Evolutionary conservation across 257 asterid species (phyloP).

Genomic region (Solanum bukasovii): DNA sequence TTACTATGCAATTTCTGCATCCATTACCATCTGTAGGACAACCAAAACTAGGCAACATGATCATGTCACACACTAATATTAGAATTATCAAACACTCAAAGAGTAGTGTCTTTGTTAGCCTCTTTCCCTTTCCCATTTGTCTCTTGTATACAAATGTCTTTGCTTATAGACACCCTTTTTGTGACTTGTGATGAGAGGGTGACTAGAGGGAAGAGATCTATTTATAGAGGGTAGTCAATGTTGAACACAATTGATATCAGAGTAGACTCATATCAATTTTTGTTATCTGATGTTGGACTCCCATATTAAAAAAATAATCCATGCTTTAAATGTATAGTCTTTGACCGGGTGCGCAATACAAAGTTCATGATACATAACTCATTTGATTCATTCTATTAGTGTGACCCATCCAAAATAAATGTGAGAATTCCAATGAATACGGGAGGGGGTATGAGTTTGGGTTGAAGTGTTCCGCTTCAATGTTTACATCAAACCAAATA

Average conservation of each 20-base stretch:
- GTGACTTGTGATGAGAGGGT: neutral
- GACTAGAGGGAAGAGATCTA: neutral
- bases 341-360: neutral
- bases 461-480: neutral
- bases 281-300: rapidly evolving
- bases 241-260: neutral
- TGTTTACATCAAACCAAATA: neutral
- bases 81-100: slow-evolving; percentile 3
- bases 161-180: neutral
- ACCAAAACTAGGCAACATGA: slow-evolving; percentile 16
- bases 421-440: neutral
- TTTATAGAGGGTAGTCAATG: neutral
- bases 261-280: neutral
- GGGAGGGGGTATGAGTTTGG: neutral
- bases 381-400: neutral
- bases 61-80: slow-evolving; percentile 8
- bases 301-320: neutral
- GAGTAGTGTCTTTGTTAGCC: neutral
- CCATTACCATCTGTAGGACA: slow-evolving; percentile 42
- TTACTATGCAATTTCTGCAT: slow-evolving; percentile 49
- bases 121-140: slow-evolving; percentile 1
- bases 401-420: neutral
- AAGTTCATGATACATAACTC: neutral
- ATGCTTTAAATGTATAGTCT: neutral
- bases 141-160: neutral